Base-by-base conservation (phyloP, 73 alveolate species). In the Breviolum minutum region DNA sequence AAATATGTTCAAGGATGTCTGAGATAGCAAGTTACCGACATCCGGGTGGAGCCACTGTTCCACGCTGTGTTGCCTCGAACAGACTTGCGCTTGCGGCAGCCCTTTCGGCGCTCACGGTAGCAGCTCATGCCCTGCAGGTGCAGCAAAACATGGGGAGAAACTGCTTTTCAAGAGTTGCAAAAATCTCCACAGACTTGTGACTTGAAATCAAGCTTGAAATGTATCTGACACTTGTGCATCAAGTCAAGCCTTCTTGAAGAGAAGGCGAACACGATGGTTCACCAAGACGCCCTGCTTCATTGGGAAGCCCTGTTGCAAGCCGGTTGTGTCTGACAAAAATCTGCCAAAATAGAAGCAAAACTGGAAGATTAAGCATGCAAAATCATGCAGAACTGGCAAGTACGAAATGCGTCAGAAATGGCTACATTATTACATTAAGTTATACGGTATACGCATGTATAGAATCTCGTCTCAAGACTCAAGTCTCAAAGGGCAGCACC, bases 261-360 rank as follows among this genome's bases (percentile, higher is more conserved):
- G 99, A 26, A 99, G 97, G 91, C 99, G 99, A 99, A 99, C 99
- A 68, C 99, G 99, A 26, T 95, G 92, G 99, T 99, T 99, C 16
- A 30, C 60, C 95, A 86, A 24, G 79, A 11, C 32, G 20, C 98
- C 99, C 87, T 99, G 99, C 99, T 99, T 99, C 99, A 99, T 99
- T 68, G 99, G 99, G 99, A 99, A 99, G 84, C 99, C 99, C 62
- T 99, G 99, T 99, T 99, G 91, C 97, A 99, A 99, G 73, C 96
- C 95, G 29, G 99, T 19, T 19, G 14, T 11, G 60, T 73, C 16
- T 30, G 40, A 71, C 99, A 26, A 98, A 81, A 1, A 80, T 26
- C 64, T 80, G 81, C 2, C 26, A 20, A 71, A 71, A 20, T 48
- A 12, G 40, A 71, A 71, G 29, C 54, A 40, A 40, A 40, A 40